A percentile compares a stretch with the other conserved stretches of the same genome.
Conservation (phyloP, 441 rosid species). For the Geranium incanum region DNA sequence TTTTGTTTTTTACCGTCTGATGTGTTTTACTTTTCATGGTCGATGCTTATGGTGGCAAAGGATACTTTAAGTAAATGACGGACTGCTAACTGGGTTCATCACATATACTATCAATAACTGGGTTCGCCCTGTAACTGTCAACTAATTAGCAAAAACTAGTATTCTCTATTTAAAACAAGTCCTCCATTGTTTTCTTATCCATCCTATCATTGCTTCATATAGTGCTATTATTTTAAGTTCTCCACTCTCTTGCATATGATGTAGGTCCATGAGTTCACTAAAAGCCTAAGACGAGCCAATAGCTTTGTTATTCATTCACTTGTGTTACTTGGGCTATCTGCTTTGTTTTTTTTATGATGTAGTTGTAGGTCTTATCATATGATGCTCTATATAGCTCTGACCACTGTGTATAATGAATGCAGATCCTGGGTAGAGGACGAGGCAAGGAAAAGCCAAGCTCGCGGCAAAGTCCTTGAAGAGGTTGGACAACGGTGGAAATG, state of each 20-base stretch:
- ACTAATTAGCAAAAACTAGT: too few species aligned
- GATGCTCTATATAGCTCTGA: constrained; percentile 1
- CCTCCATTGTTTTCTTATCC: too few species aligned
- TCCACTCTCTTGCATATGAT: too few species aligned
- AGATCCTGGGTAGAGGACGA: constrained; percentile 94
- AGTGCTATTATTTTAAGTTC: too few species aligned
- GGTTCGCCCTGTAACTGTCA: too few species aligned
- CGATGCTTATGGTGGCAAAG: neutral
- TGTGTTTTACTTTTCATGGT: neutral
- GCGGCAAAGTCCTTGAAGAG: constrained; percentile 76
- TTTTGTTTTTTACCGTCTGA: neutral
- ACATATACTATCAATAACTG: too few species aligned
- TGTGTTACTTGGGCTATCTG: neutral
- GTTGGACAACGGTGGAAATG: constrained; percentile 82
- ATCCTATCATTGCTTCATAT: too few species aligned
- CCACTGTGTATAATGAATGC: constrained; percentile 25
- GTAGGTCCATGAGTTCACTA: too few species aligned
- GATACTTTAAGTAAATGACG: neutral
- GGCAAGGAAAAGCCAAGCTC: constrained; percentile 77
- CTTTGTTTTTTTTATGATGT: neutral
- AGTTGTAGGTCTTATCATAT: neutral
- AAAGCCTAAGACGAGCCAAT: too few species aligned
- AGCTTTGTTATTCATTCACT: too few species aligned
- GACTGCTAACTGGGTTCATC: too few species aligned
- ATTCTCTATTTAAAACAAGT: too few species aligned